A percentile compares a stretch with the other conserved stretches of the same genome.
These are phyloP conservation scores for Hypomontagnella monticulosa DNA, from an alignment of 495 filamentous ascomycete genomes.

Conservation along the genomic window DNA sequence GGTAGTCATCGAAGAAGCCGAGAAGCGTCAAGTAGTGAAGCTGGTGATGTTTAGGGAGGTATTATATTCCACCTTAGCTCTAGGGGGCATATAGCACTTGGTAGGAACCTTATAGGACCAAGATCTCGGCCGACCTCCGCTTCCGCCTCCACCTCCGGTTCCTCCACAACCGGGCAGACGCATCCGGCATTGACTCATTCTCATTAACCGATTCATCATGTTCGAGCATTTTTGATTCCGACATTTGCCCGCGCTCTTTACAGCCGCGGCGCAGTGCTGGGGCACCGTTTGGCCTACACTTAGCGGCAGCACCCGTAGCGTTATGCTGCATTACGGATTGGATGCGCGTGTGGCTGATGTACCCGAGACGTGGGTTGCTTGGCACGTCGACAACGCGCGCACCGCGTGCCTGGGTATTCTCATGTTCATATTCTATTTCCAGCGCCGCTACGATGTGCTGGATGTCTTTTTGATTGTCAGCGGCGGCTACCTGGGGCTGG, in stretches of 20 bases:
- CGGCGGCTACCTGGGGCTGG: constrained; percentile 16
- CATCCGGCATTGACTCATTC: too few species aligned
- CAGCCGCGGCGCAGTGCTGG: constrained; percentile 24
- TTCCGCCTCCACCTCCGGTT: too few species aligned
- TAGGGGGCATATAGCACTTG: too few species aligned
- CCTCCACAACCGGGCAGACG: too few species aligned
- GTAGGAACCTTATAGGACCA: too few species aligned
- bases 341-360: constrained; percentile 10
- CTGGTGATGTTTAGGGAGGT: too few species aligned
- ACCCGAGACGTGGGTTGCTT: constrained; percentile 18
- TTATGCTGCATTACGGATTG: constrained; percentile 19
- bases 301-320: constrained; percentile 25
- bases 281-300: constrained; percentile 12
- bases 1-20: too few species aligned
- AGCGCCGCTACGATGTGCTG: constrained; percentile 17
- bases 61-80: too few species aligned
- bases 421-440: constrained; percentile 27
- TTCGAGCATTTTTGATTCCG: constrained; percentile 17
- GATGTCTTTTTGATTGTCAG: constrained; percentile 16
- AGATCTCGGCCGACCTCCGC: too few species aligned
- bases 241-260: constrained; percentile 20
- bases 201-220: constrained; percentile 23
- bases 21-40: too few species aligned
- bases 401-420: constrained; percentile 20
- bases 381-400: constrained; percentile 20